Evolutionary conservation across 2,329 filamentous ascomycete genomes (phyloP).

Genomic region (Chrysosphaeria jannelii): DNA sequence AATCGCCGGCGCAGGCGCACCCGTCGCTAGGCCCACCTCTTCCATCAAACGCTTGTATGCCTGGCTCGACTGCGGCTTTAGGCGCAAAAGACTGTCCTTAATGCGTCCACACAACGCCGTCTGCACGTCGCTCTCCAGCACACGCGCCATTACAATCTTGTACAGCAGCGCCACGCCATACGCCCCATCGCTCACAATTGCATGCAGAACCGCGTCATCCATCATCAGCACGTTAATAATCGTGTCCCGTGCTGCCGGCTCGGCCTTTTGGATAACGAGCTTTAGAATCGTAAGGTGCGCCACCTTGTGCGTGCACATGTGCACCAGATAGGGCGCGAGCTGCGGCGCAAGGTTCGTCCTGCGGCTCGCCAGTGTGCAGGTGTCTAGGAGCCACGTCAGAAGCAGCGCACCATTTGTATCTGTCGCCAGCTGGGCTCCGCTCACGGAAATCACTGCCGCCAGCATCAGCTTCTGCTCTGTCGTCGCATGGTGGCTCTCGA

Average conservation of each 20-base stretch:
- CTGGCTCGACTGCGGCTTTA: slow-evolving; percentile 82
- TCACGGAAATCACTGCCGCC: slow-evolving; percentile 77
- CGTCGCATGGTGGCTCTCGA: slow-evolving; percentile 83
- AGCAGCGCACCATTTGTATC: slow-evolving; percentile 86
- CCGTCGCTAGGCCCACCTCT: slow-evolving; percentile 67
- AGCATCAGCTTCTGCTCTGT: slow-evolving; percentile 91
- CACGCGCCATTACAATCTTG: slow-evolving; percentile 91
- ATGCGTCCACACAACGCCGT: slow-evolving; percentile 75
- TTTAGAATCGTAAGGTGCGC: slow-evolving; percentile 92
- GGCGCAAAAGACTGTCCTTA: slow-evolving; percentile 56
- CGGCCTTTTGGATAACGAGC: slow-evolving; percentile 91
- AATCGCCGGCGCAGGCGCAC: slow-evolving; percentile 11
- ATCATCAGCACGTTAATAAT: slow-evolving; percentile 85
- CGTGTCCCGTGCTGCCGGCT: slow-evolving; percentile 69
- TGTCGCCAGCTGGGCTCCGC: slow-evolving; percentile 85
- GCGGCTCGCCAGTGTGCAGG: slow-evolving; percentile 78
- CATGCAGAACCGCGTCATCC: slow-evolving; percentile 64
- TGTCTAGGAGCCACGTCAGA: slow-evolving; percentile 93
- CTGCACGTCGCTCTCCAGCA: slow-evolving; percentile 80
- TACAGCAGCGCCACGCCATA: slow-evolving; percentile 92
- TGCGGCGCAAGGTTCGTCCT: slow-evolving; percentile 76
- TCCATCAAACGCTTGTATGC: slow-evolving; percentile 98
- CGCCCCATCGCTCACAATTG: slow-evolving; percentile 68
- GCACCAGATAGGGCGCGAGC: slow-evolving; percentile 73
- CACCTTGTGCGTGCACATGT: slow-evolving; percentile 94